These are phyloP conservation scores for Pezicula rhizophila DNA, from an alignment of 2,329 filamentous ascomycete genomes.

Conservation along the genomic window DNA sequence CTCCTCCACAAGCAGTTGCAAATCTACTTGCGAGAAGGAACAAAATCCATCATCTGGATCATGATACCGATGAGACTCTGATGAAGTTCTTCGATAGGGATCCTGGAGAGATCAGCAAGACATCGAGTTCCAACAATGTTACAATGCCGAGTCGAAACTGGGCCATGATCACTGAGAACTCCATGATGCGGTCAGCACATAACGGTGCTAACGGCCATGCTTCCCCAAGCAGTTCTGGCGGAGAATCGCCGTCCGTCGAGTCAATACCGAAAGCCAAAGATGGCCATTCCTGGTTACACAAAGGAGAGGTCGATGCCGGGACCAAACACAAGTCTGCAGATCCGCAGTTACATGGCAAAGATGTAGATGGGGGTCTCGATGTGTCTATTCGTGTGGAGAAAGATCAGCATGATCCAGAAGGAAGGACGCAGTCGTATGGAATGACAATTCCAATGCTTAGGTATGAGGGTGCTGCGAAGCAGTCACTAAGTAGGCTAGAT, in stretches of 20 bases:
- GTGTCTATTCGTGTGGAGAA: conserved; percentile 84
- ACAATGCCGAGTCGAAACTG: conserved; percentile 94
- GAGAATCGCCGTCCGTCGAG: conserved; percentile 4
- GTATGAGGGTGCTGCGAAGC: conserved; percentile 16
- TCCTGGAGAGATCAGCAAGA: conserved; percentile 71
- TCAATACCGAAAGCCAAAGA: conserved; percentile 44
- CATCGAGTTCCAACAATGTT: conserved; percentile 68
- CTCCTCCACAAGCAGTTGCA: conserved; percentile 78
- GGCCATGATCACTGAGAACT: conserved; percentile 84
- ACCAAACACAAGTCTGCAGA: conserved; percentile 69
- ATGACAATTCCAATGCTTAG: conserved; percentile 63
- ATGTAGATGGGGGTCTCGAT: conserved; percentile 61
- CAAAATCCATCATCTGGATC: conserved; percentile 66
- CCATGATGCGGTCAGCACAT: conserved; percentile 42
- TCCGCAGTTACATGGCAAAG: conserved; percentile 45
- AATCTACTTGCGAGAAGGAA: conserved; percentile 89
- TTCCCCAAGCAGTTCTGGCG: conserved; percentile 3
- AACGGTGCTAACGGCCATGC: conserved; percentile 32
- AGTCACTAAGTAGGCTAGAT: conserved; percentile 14
- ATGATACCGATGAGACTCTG: conserved; percentile 83
- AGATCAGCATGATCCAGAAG: conserved; percentile 73
- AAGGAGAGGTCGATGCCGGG: conserved; percentile 72
- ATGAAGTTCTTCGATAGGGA: conserved; percentile 89
- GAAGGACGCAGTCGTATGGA: conserved; percentile 76
- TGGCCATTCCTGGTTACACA: conserved; percentile 66